A percentile compares a stretch with the other conserved stretches of the same genome.
Evolutionary conservation across 2,329 filamentous ascomycete genomes (phyloP).

Genomic region (Pyrenochaeta sp.): DNA sequence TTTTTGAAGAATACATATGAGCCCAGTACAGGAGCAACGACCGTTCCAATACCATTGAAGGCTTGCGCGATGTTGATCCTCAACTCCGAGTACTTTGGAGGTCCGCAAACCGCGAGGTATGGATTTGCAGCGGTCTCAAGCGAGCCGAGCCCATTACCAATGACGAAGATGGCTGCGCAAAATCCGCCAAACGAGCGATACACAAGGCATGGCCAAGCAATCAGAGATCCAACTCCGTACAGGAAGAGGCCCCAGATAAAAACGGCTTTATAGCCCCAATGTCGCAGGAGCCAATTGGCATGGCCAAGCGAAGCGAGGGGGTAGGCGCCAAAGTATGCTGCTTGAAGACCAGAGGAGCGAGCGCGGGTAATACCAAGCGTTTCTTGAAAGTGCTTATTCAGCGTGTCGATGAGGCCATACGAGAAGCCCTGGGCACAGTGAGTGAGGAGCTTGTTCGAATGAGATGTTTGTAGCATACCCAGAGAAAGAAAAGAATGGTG

Average conservation of each 20-base stretch:
- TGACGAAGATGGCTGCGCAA: slow-evolving; percentile 66
- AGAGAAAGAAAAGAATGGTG: slow-evolving; percentile 71
- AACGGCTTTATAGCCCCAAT: slow-evolving; percentile 57
- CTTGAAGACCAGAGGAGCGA: slow-evolving; percentile 57
- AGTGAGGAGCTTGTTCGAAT: slow-evolving; percentile 3
- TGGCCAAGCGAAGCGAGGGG: slow-evolving; percentile 59
- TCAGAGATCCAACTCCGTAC: slow-evolving; percentile 64
- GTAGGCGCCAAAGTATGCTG: slow-evolving; percentile 61
- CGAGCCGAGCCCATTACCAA: slow-evolving; percentile 61
- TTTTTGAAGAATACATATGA: slow-evolving; percentile 69
- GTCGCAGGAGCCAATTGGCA: slow-evolving; percentile 58
- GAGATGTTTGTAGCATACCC: slow-evolving; percentile 55
- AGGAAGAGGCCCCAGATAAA: slow-evolving; percentile 64
- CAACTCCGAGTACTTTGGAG: slow-evolving; percentile 66
- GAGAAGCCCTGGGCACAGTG: slow-evolving; percentile 55
- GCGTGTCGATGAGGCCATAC: slow-evolving; percentile 65
- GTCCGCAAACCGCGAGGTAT: slow-evolving; percentile 59
- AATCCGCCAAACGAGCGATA: slow-evolving; percentile 67
- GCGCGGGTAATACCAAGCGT: slow-evolving; percentile 55
- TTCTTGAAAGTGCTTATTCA: slow-evolving; percentile 60
- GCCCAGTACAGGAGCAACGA: slow-evolving; percentile 67
- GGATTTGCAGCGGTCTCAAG: slow-evolving; percentile 69
- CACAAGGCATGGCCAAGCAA: slow-evolving; percentile 67
- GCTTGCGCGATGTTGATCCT: slow-evolving; percentile 67
- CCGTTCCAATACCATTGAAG: slow-evolving; percentile 66